phyloP scores from a whole-genome alignment of 2,329 filamentous ascomycete genomes.

The Fusarium sp. region DNA sequence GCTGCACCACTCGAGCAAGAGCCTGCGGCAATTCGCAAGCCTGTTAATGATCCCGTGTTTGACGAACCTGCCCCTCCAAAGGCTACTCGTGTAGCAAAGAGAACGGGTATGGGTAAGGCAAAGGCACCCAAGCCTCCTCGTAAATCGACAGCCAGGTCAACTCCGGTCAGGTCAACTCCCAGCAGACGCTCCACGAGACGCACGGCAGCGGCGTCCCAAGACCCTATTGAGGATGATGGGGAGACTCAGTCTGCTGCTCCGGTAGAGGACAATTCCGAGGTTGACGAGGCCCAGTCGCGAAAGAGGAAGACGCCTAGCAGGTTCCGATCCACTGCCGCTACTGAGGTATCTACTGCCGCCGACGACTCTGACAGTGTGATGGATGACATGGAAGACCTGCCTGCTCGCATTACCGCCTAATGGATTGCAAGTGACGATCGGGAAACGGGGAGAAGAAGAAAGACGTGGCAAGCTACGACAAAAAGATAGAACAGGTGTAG shows the following conservation, averaged over 20 bases:
- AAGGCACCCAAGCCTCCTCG: conserved; percentile 36
- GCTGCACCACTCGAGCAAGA: conserved; percentile 11
- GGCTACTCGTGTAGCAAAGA: conserved; percentile 44
- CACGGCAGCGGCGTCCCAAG: conserved; percentile 43
- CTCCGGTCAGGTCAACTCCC: conserved; percentile 42
- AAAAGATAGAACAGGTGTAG: conserved; percentile 8
- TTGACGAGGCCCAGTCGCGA: conserved; percentile 43
- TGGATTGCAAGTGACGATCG: background rate
- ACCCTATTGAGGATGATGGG: conserved; percentile 49
- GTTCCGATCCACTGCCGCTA: conserved; percentile 38
- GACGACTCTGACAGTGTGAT: conserved; percentile 51
- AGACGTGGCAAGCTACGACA: background rate
- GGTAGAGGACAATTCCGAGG: conserved; percentile 41
- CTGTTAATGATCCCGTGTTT: conserved; percentile 19
- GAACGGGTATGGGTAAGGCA: conserved; percentile 35
- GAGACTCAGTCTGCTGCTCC: conserved; percentile 20
- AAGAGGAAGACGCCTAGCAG: conserved; percentile 48
- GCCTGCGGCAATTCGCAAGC: conserved; percentile 19
- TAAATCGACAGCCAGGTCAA: conserved; percentile 38
- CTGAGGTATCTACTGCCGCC: conserved; percentile 20
- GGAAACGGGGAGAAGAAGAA: background rate
- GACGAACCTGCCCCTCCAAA: conserved; percentile 43
- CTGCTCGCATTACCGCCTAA: conserved; percentile 45
- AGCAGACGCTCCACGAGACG: conserved; percentile 40
- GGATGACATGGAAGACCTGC: conserved; percentile 59